Evolutionary conservation across 2,329 filamentous ascomycete species (phyloP), one percentile per base, ranked within the genome.

Genomic region (Neonectria magnoliae): DNA sequence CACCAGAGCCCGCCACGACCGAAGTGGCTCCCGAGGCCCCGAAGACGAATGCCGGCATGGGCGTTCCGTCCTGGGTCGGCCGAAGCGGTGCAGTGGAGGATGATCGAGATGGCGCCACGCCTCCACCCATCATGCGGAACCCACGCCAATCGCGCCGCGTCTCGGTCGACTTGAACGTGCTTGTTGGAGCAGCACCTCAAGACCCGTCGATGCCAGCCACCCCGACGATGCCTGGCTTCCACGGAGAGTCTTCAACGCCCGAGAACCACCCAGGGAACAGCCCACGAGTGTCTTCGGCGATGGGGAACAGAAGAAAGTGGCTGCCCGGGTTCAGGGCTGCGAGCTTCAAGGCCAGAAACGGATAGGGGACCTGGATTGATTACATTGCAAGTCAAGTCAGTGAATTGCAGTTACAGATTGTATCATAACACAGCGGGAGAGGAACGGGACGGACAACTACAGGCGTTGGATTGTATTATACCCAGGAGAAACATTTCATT

Each of bases 91-190:
- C 75, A 0, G 62, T 69, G 0, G 82, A 82, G 1, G 82, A 84
- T 4, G 83, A 85, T 10, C 74, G 80, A 4, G 74, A 78, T 1
- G 82, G 86, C 31, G 83, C 85, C 0, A 88, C 86, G 8, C 86
- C 86, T 3, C 86, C 86, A 5, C 86, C 86, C 2, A 88, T 88
- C 55, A 76, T 83, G 78, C 80, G 85, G 16, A 84, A 82, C 55
- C 77, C 74, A 22, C 77, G 78, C 5, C 76, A 78, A 5, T 66
- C 62, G 25, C 72, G 77, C 22, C 68, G 75, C 7, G 66, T 71
- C 54, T 76, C 77, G 4, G 53, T 68, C 1, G 75, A 75, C 18
- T 9, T 66, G 29, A 63, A 50, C 2, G 62, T 62, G 52, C 18
- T 51, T 9, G 60, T 67, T 62, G 33, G 53, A 48, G 5, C 66